These are phyloP conservation scores for Coemansia sp. DNA, from an alignment of 192 early-diverging fungal genomes.

Conservation along the genomic window DNA sequence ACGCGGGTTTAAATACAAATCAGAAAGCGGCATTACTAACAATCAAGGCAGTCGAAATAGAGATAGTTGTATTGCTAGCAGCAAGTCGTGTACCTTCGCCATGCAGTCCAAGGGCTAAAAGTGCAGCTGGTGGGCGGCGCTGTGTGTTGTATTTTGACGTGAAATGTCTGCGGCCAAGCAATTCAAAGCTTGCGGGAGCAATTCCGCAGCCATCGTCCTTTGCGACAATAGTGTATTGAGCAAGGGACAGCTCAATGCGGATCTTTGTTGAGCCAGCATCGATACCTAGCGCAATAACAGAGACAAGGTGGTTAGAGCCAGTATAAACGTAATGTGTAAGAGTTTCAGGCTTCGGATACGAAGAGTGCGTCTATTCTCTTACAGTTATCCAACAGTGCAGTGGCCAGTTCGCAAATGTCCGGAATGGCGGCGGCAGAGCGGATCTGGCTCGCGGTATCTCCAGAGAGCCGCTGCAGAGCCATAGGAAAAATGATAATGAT, in stretches of 20 bases:
- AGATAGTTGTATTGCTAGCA: background rate
- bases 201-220: constrained; percentile 49
- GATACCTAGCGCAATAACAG: constrained; percentile 24
- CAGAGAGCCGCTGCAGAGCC: constrained; percentile 16
- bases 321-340: background rate
- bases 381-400: constrained; percentile 46
- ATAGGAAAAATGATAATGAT: background rate
- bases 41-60: background rate
- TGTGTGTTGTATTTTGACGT: constrained; percentile 29
- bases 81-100: constrained; percentile 34
- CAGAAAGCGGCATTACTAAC: background rate
- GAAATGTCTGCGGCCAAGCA: constrained; percentile 28
- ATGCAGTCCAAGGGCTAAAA: constrained; percentile 12
- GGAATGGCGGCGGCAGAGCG: constrained; percentile 30
- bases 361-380: background rate
- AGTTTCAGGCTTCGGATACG: background rate
- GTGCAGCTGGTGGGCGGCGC: too few relatives aligned
- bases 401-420: constrained; percentile 27
- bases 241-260: constrained; percentile 21
- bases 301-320: background rate
- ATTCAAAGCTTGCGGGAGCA: background rate
- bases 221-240: constrained; percentile 16
- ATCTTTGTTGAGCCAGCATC: constrained; percentile 40
- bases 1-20: background rate
- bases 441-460: constrained; percentile 15